These are phyloP conservation scores for Chaetomium sp. DNA, from an alignment of 2,329 filamentous ascomycete species.

Conservation along the genomic window DNA sequence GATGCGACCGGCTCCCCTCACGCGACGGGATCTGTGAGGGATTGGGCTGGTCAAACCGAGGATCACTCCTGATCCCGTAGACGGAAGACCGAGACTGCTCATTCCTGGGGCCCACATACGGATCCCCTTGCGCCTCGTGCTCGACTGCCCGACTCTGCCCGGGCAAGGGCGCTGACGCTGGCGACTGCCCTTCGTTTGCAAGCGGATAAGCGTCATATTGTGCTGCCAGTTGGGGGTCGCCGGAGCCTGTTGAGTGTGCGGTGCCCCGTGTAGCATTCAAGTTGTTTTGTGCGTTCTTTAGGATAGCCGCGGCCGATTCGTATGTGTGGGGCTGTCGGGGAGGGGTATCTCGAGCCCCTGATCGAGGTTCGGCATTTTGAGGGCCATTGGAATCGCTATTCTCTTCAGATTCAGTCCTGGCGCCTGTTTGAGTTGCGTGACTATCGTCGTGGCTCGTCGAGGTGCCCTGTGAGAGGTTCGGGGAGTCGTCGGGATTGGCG, in stretches of 20 bases:
- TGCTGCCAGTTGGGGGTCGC: conserved; percentile 23
- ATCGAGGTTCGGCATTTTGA: conserved; percentile 23
- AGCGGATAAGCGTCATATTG: conserved; percentile 31
- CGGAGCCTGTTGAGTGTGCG: conserved; percentile 10
- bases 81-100: conserved; percentile 62
- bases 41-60: conserved; percentile 62
- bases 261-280: conserved; percentile 34
- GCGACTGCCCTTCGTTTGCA: conserved; percentile 19
- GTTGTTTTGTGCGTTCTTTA: conserved; percentile 36
- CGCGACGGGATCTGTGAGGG: conserved; percentile 64
- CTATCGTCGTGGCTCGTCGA: conserved; percentile 40
- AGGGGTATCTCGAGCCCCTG: conserved; percentile 22
- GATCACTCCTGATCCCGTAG: conserved; percentile 62
- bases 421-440: conserved; percentile 24
- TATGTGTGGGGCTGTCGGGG: conserved; percentile 33
- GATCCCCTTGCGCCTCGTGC: conserved; percentile 38
- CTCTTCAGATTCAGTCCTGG: conserved; percentile 13
- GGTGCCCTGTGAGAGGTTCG: conserved; percentile 39
- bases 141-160: conserved; percentile 34
- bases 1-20: conserved; percentile 70
- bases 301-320: conserved; percentile 36
- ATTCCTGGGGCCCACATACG: conserved; percentile 48
- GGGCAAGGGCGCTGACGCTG: conserved; percentile 37
- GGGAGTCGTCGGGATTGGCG: conserved; percentile 83
- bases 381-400: conserved; percentile 15